A percentile compares a stretch with the other conserved stretches of the same genome.
phyloP scores from a whole-genome alignment of 345 rosid genomes.

The Laguncularia racemosa region DNA sequence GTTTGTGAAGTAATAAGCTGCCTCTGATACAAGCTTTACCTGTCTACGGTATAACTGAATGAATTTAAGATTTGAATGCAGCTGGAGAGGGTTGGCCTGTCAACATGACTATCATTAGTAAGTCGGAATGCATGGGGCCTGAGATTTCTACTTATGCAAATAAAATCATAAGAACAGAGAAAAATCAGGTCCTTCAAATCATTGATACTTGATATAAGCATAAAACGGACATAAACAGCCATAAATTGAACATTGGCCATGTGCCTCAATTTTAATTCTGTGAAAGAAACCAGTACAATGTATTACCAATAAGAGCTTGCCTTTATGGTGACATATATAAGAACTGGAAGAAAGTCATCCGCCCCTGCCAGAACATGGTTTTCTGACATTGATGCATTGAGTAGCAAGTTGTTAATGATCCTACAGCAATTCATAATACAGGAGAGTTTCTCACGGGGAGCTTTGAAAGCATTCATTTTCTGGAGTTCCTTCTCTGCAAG shows the following conservation, averaged over 20 bases:
- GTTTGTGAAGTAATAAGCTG: slow-evolving; percentile 53
- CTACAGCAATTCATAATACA: slow-evolving; percentile 54
- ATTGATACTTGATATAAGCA: no score
- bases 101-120: slow-evolving; percentile 5
- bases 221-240: no score
- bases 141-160: no score
- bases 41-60: slow-evolving; percentile 45
- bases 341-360: slow-evolving; percentile 59
- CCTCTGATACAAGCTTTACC: slow-evolving; percentile 41
- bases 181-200: no score
- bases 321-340: slow-evolving; percentile 50
- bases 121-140: no score
- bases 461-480: slow-evolving; percentile 33
- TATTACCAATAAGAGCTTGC: slow-evolving; percentile 66
- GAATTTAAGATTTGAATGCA: slow-evolving; percentile 60
- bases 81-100: slow-evolving; percentile 57
- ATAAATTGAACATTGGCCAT: no score
- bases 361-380: slow-evolving; percentile 40
- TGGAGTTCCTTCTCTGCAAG: slow-evolving; percentile 52
- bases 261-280: no score
- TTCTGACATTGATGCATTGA: slow-evolving; percentile 47
- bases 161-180: no score
- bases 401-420: slow-evolving; percentile 47
- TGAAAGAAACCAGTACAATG: slow-evolving; percentile 16
- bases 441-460: slow-evolving; percentile 45